Evolutionary conservation across 257 asterid species (phyloP).

Genomic region (Solanum appendiculatum): DNA sequence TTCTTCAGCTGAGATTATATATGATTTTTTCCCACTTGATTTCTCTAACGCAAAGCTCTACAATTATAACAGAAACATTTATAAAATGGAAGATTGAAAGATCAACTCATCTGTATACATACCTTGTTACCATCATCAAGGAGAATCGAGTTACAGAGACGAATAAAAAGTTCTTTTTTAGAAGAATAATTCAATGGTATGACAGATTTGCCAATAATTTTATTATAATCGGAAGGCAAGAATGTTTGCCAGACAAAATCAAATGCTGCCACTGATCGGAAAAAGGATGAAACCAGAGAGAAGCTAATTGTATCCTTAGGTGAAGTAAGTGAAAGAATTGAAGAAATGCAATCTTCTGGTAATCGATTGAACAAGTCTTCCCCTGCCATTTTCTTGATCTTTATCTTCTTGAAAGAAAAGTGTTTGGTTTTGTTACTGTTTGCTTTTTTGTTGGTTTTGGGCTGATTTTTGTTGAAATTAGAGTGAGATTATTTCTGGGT

Average conservation of each 20-base stretch:
- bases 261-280: constrained; percentile 8
- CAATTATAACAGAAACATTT: background rate
- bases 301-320: constrained; percentile 17
- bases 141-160: constrained; percentile 14
- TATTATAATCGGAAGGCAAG: constrained; percentile 12
- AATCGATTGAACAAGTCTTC: background rate
- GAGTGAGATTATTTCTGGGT: background rate
- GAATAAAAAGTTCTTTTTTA: constrained; percentile 11
- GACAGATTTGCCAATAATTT: background rate
- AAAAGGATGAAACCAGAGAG: constrained; percentile 2
- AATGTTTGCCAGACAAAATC: constrained; percentile 18
- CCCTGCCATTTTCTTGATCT: background rate
- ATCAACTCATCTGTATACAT: background rate
- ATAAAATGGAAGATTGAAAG: background rate
- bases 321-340: constrained; percentile 18
- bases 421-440: background rate
- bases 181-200: constrained; percentile 7
- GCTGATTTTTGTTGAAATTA: background rate
- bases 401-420: background rate
- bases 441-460: background rate
- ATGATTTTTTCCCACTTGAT: constrained; percentile 16
- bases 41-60: constrained; percentile 25
- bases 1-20: constrained; percentile 13
- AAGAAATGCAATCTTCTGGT: constrained; percentile 22
- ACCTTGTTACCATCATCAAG: constrained; percentile 21